These are phyloP conservation scores for Pseudopyricularia cyperi DNA, from an alignment of 2,329 filamentous ascomycete genomes.

Conservation along the genomic window DNA sequence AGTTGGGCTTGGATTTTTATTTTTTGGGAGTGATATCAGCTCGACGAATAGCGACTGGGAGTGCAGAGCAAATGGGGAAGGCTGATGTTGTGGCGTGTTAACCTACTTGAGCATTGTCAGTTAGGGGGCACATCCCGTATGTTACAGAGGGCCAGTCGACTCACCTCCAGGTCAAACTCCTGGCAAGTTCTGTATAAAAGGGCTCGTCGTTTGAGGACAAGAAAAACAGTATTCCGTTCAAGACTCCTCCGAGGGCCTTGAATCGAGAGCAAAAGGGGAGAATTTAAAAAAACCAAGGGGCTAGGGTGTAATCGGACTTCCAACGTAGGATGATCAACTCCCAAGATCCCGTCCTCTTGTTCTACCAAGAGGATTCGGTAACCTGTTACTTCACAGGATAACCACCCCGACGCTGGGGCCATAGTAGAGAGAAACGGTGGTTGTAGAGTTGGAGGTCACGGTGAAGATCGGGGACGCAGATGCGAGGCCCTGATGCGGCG, in stretches of 20 bases:
- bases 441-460: constrained; percentile 4
- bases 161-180: not conserved
- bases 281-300: not conserved
- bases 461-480: constrained; percentile 4
- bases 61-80: not conserved
- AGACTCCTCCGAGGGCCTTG: not conserved
- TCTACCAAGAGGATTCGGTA: constrained; percentile 10
- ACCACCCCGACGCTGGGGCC: constrained; percentile 40
- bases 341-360: not conserved
- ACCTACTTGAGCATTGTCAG: not conserved
- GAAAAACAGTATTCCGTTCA: not conserved
- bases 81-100: not conserved
- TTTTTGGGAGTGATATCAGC: not conserved
- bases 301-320: not conserved
- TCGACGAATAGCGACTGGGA: not conserved
- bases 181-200: not conserved
- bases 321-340: not conserved
- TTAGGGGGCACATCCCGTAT: not conserved
- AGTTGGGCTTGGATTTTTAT: not conserved
- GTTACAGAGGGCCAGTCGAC: not conserved
- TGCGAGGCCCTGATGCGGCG: not conserved
- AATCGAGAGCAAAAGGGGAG: not conserved
- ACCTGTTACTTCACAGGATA: constrained; percentile 8
- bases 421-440: constrained; percentile 14
- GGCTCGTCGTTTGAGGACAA: not conserved